Conservation (phyloP, 2,329 filamentous ascomycete genomes). For the Venturia nashicola region DNA sequence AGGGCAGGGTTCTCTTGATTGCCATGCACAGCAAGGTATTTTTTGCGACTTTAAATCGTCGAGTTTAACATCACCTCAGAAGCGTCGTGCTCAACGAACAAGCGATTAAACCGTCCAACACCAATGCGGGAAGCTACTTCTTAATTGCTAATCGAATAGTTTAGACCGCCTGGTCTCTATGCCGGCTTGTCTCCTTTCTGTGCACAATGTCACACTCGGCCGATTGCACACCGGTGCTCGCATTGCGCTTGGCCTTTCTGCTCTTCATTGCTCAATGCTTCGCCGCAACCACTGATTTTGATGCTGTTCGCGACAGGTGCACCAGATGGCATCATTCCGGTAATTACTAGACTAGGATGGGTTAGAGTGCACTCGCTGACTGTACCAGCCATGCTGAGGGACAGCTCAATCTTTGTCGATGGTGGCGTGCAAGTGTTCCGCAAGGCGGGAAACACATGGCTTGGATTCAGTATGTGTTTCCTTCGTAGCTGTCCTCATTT, state of each 20-base stretch:
- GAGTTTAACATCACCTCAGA: background rate
- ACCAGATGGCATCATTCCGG: constrained; percentile 1
- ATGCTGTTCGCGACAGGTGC: background rate
- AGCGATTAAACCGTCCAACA: background rate
- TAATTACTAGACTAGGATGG: background rate
- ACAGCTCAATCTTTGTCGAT: constrained; percentile 6
- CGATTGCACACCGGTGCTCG: background rate
- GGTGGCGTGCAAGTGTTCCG: constrained; percentile 8
- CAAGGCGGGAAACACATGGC: background rate
- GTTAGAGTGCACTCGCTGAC: background rate
- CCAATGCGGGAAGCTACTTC: background rate
- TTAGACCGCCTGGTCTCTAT: background rate
- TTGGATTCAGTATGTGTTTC: constrained; percentile 8
- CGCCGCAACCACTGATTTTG: background rate
- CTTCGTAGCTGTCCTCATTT: background rate
- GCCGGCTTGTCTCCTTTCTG: background rate
- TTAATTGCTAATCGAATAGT: background rate
- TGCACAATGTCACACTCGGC: background rate
- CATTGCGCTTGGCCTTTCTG: background rate
- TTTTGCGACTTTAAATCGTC: background rate
- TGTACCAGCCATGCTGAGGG: constrained; percentile 8
- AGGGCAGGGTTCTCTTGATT: background rate
- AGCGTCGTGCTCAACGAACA: background rate
- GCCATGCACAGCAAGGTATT: background rate
- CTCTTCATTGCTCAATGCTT: background rate